Evolutionary conservation across 208 protist genomes (phyloP).

Genomic region (Porcisia hertigi): DNA sequence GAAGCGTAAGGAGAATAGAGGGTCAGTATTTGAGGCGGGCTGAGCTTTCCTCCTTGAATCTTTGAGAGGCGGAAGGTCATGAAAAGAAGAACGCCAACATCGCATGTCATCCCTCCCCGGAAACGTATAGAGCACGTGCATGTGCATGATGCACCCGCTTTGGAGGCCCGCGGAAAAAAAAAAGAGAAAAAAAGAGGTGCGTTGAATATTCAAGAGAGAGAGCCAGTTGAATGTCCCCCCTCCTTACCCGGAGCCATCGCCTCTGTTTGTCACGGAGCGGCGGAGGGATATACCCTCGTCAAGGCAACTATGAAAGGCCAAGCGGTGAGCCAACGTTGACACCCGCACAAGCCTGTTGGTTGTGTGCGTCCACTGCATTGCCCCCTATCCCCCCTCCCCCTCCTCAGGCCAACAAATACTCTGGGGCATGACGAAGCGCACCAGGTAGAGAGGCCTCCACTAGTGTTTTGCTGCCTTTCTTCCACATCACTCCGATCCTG

Average conservation of each 20-base stretch:
- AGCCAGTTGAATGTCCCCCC: not conserved
- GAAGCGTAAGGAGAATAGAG: not conserved
- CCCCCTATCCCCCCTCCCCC: no score
- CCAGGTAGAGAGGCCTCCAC: constrained; percentile 54
- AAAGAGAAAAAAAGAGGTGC: not conserved
- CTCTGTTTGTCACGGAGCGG: not conserved
- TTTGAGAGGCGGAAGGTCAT: not conserved
- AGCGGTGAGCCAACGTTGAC: constrained; percentile 15
- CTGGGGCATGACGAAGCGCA: constrained; percentile 35
- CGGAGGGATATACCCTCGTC: not conserved
- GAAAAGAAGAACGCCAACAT: not conserved
- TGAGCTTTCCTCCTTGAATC: not conserved
- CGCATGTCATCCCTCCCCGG: not conserved
- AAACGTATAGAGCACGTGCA: not conserved
- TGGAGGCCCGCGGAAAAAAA: not conserved
- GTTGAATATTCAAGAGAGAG: no score
- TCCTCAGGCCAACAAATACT: constrained; percentile 38
- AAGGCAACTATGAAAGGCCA: not conserved
- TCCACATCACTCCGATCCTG: not conserved
- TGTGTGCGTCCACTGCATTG: constrained; percentile 30
- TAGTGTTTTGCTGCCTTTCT: constrained; percentile 38
- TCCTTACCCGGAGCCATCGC: not conserved
- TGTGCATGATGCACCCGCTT: not conserved
- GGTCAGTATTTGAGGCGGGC: not conserved
- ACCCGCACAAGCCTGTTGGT: constrained; percentile 38